These are phyloP conservation scores for Neofusicoccum sp. DNA, from an alignment of 2,329 filamentous ascomycete genomes.

Conservation along the genomic window DNA sequence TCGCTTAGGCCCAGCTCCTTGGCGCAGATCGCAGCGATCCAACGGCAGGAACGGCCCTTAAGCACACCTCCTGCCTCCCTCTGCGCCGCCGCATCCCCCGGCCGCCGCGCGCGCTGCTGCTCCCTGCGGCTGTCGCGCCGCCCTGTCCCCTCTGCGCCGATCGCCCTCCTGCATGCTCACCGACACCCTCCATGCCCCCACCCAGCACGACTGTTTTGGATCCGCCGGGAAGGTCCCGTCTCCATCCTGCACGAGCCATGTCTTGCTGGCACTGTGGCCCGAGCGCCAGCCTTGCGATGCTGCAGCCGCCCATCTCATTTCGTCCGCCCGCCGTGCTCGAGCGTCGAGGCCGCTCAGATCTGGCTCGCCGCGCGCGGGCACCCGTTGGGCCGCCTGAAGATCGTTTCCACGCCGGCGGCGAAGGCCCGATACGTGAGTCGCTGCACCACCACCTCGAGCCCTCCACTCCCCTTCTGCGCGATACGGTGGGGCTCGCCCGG, in stretches of 20 bases:
- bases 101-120: not conserved
- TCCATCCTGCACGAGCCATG: constrained; percentile 14
- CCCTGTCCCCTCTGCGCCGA: not conserved
- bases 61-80: not conserved
- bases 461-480: constrained; percentile 7
- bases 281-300: not conserved
- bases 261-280: constrained; percentile 10
- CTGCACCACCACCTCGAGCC: not conserved
- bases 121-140: not conserved
- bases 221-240: constrained; percentile 14
- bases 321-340: not conserved
- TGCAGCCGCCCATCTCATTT: constrained; percentile 6
- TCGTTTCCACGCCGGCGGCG: not conserved
- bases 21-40: constrained; percentile 13
- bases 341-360: not conserved
- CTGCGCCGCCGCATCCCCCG: not conserved
- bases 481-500: not conserved
- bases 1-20: constrained; percentile 2
- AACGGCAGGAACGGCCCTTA: not conserved
- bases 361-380: not conserved
- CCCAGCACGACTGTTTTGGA: constrained; percentile 6
- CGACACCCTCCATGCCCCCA: constrained; percentile 1
- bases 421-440: not conserved
- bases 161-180: constrained; percentile 7
- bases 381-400: not conserved